Percentiles rank a stretch among this genome's conserved stretches.
Evolutionary conservation across 2,329 filamentous ascomycete genomes (phyloP).

Genomic region (Ophiosphaerella narmari): DNA sequence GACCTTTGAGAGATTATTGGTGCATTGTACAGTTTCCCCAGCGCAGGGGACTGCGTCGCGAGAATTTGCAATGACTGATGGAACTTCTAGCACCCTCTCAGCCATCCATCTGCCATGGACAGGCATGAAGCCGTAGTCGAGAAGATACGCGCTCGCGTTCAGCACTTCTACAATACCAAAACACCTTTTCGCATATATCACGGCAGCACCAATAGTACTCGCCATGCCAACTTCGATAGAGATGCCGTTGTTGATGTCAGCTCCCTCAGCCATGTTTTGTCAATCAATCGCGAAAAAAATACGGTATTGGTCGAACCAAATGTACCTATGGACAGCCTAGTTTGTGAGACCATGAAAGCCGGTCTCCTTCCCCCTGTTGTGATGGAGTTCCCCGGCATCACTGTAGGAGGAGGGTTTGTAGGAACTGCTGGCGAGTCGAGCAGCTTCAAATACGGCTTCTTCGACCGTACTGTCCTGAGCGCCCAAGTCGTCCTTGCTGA

Average conservation of each 20-base stretch:
- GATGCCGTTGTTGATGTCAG: conserved; percentile 66
- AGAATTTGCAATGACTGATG: too few relatives aligned
- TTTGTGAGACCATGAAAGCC: conserved; percentile 59
- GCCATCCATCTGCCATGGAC: conserved; percentile 21
- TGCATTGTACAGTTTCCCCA: too few relatives aligned
- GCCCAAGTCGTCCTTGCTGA: conserved; percentile 67
- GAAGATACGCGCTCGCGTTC: conserved; percentile 23
- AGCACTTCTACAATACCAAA: conserved; percentile 31
- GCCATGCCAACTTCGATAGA: conserved; percentile 51
- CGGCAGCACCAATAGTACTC: conserved; percentile 77
- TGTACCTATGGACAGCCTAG: conserved; percentile 68
- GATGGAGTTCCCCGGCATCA: conserved; percentile 75
- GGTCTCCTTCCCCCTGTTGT: conserved; percentile 67
- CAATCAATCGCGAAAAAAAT: conserved; percentile 57
- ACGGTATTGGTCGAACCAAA: conserved; percentile 71
- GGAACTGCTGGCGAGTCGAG: conserved; percentile 71
- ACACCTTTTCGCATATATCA: conserved; percentile 62
- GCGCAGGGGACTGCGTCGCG: too few relatives aligned
- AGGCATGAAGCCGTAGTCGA: conserved; percentile 27
- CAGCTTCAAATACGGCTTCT: conserved; percentile 69
- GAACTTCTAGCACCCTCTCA: too few relatives aligned
- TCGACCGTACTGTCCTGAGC: conserved; percentile 65
- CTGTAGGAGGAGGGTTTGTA: conserved; percentile 68
- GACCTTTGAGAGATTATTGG: too few relatives aligned
- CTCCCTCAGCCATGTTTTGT: conserved; percentile 64